A percentile compares a stretch with the other conserved stretches of the same genome.
Conservation (phyloP, 225 moss, liverwort and hornwort genomes). For the Takakia lepidozioides region DNA sequence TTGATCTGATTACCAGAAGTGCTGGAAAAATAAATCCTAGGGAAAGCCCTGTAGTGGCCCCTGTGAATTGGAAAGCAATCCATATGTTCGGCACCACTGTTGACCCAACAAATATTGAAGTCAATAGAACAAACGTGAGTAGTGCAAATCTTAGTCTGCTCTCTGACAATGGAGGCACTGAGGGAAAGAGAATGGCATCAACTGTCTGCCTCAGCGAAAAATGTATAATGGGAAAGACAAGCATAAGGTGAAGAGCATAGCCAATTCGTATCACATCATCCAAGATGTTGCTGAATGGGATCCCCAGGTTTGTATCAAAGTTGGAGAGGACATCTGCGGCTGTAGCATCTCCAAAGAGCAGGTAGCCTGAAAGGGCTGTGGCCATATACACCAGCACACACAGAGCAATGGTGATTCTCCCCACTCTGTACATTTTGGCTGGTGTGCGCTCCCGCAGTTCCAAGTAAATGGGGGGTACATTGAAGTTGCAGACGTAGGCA, state of each 20-base stretch:
- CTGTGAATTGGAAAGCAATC: constrained; percentile 94
- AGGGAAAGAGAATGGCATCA: constrained; percentile 52
- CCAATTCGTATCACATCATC: constrained; percentile 75
- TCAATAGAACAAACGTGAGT: constrained; percentile 39
- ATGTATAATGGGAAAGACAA: constrained; percentile 89
- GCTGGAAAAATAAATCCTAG: constrained; percentile 78
- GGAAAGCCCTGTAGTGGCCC: constrained; percentile 78
- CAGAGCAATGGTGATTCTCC: constrained; percentile 55
- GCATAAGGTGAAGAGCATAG: constrained; percentile 73
- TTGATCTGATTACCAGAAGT: constrained; percentile 51
- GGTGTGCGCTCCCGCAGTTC: constrained; percentile 71
- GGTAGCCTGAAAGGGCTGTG: constrained; percentile 75
- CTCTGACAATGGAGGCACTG: constrained; percentile 26
- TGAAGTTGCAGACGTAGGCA: constrained; percentile 90
- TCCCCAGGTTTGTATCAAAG: constrained; percentile 72
- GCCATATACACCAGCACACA: constrained; percentile 71
- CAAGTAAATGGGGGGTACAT: constrained; percentile 76
- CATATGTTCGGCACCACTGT: constrained; percentile 86
- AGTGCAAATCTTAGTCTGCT: constrained; percentile 36
- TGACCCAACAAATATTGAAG: constrained; percentile 56
- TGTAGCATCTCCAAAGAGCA: constrained; percentile 84
- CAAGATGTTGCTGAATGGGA: constrained; percentile 53
- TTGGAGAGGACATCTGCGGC: constrained; percentile 79
- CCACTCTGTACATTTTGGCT: constrained; percentile 69
- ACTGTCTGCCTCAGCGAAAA: constrained; percentile 73